Base-by-base conservation (phyloP, 345 rosid genomes). In the Aethionema arabicum region DNA sequence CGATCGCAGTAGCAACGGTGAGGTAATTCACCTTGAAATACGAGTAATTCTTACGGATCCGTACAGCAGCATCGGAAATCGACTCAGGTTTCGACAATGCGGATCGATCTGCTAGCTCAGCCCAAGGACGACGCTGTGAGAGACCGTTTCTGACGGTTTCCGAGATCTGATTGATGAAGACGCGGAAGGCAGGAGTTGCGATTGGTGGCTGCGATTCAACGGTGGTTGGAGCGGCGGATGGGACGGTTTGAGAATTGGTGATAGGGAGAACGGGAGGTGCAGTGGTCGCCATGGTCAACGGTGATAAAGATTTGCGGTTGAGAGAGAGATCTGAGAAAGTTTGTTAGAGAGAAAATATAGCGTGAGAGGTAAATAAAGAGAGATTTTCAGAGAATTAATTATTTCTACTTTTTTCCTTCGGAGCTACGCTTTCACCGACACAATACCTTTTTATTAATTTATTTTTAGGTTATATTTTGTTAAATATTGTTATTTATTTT, bases 81-180 rank as follows among this genome's bases (percentile, higher is more conserved):
- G 83, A 80, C 1, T 83, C 88, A 0, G 88, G 85, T 27, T 80
- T 80, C 11, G 83, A 67, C 44, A 83, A 78, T 53, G 81, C 77
- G 31, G 83, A 63, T 4, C 83, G 81, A 54, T 83, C 87, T 0
- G 68, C 75, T 1, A 82, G 82, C 38, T 82, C 84, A 1, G 66
- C 8, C 84, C 87, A 82, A 4, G 81, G 84, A 32, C 84, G 87
- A 10, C 87, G 82, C 27, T 80, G 77, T 10, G 87, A 74, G 60
- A 82, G 56, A 8, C 81, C 82, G 44, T 72, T 65, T 50, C 65
- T 69, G 55, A 82, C 55, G 54, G 80, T 65, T 5, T 78, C 83
- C 10, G 78, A 41, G 57, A 82, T 52, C 32, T 67, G 65, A 51
- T 65, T 68, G 66, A 80, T 39, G 67, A 78, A 69, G 2, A 61